Conservation (phyloP, 805 yeast genomes). For the Zygotorulaspora sp. region DNA sequence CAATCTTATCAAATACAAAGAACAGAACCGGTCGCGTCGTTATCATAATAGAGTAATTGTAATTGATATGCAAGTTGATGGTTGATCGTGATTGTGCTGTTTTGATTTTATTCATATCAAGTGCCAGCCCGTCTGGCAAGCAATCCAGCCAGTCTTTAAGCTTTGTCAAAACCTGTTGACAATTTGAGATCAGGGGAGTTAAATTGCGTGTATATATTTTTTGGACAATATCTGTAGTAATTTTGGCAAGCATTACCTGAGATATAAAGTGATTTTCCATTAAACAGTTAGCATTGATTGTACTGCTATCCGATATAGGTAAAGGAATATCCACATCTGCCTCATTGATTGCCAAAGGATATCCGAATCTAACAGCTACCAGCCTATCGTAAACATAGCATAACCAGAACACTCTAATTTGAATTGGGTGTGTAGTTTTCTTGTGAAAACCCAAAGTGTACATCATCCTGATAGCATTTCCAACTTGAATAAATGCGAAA, state of each 20-base stretch:
- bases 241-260: constrained; percentile 13
- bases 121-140: constrained; percentile 8
- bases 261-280: constrained; percentile 13
- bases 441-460: constrained; percentile 15
- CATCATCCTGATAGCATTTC: constrained; percentile 12
- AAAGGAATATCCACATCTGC: constrained; percentile 12
- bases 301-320: background rate
- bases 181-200: constrained; percentile 13
- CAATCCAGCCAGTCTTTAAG: constrained; percentile 12
- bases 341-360: constrained; percentile 14
- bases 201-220: constrained; percentile 15
- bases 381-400: constrained; percentile 17
- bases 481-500: constrained; percentile 13
- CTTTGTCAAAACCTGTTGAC: constrained; percentile 10
- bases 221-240: constrained; percentile 11
- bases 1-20: constrained; percentile 12
- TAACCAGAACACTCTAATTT: constrained; percentile 15
- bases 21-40: constrained; percentile 15
- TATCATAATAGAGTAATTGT: constrained; percentile 15
- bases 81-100: constrained; percentile 8
- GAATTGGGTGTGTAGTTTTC: constrained; percentile 1
- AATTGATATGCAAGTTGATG: constrained; percentile 14
- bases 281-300: constrained; percentile 1
- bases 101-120: constrained; percentile 10
- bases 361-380: constrained; percentile 13